A percentile compares a stretch with the other conserved stretches of the same genome.
These are phyloP conservation scores for Microbotryum scabiosae DNA, from an alignment of 1,284 basidiomycete genomes.

Conservation along the genomic window DNA sequence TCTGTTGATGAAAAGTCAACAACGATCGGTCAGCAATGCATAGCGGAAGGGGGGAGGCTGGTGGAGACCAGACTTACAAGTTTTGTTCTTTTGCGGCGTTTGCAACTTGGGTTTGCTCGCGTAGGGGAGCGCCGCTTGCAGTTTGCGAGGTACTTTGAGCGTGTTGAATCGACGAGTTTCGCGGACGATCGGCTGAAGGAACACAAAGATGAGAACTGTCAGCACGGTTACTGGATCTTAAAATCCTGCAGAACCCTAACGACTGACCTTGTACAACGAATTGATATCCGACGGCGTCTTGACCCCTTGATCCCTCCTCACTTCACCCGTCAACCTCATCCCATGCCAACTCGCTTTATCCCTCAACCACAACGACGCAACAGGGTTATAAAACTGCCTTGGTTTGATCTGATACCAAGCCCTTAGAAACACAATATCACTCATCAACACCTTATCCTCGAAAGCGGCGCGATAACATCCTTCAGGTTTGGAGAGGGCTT, in stretches of 20 bases:
- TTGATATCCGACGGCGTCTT: constrained; percentile 76
- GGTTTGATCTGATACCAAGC: constrained; percentile 97
- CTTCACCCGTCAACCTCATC: constrained; percentile 91
- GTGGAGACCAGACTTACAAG: constrained; percentile 40
- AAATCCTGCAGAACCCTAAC: not conserved
- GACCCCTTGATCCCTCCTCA: constrained; percentile 71
- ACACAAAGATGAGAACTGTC: not conserved
- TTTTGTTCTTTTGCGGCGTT: constrained; percentile 61
- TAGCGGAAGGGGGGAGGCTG: not conserved
- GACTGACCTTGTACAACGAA: constrained; percentile 69
- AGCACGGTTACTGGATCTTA: not conserved
- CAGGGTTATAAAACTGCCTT: constrained; percentile 92
- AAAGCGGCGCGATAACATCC: constrained; percentile 94
- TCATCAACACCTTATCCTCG: constrained; percentile 95
- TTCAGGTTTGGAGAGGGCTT: constrained; percentile 84
- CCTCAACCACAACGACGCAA: constrained; percentile 77
- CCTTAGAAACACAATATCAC: constrained; percentile 89
- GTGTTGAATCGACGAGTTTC: constrained; percentile 81
- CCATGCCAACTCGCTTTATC: constrained; percentile 73
- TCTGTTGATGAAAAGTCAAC: no score
- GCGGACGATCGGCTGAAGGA: constrained; percentile 55
- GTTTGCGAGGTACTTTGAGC: constrained; percentile 75
- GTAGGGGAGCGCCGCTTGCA: constrained; percentile 82
- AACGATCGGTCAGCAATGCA: not conserved
- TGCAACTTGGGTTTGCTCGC: constrained; percentile 84